phyloP scores from a whole-genome alignment of 2,329 filamentous ascomycete species.

The Phialemoniopsis sp. region DNA sequence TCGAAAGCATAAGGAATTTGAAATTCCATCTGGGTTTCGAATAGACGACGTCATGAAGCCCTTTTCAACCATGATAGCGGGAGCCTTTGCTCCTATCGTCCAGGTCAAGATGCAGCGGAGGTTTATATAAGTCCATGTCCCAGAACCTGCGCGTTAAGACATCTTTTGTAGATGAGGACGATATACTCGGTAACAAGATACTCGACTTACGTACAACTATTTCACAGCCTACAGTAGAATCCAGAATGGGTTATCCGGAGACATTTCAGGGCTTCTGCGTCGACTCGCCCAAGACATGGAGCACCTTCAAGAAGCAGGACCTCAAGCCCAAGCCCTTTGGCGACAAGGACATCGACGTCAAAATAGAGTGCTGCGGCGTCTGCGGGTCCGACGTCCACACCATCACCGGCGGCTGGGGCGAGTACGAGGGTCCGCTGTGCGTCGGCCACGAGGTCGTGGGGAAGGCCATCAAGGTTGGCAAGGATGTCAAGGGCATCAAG shows the following conservation, averaged over 20 bases:
- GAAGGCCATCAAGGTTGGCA: constrained; percentile 26
- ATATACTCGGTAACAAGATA: too few relatives aligned
- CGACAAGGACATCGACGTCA: constrained; percentile 66
- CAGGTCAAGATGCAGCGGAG: too few relatives aligned
- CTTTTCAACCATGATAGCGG: too few relatives aligned
- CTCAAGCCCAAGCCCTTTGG: constrained; percentile 42
- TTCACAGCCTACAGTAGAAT: too few relatives aligned
- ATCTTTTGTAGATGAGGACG: too few relatives aligned
- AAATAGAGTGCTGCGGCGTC: constrained; percentile 64
- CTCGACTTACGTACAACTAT: too few relatives aligned
- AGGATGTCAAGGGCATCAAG: constrained; percentile 41
- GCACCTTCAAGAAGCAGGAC: constrained; percentile 27
- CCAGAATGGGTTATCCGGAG: constrained; percentile 39
- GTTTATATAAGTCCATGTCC: too few relatives aligned
- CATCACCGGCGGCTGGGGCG: constrained; percentile 50
- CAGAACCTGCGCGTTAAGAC: too few relatives aligned
- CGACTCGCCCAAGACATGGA: constrained; percentile 35
- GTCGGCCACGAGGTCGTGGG: constrained; percentile 54
- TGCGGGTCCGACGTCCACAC: constrained; percentile 59
- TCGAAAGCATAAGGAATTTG: too few relatives aligned
- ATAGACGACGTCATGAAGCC: too few relatives aligned
- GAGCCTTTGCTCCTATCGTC: too few relatives aligned
- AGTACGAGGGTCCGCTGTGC: constrained; percentile 38
- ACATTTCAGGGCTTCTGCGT: constrained; percentile 38
- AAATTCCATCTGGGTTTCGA: too few relatives aligned